These are phyloP conservation scores for Aspergillus sclerotioniger DNA, from an alignment of 495 filamentous ascomycete species.

Conservation along the genomic window DNA sequence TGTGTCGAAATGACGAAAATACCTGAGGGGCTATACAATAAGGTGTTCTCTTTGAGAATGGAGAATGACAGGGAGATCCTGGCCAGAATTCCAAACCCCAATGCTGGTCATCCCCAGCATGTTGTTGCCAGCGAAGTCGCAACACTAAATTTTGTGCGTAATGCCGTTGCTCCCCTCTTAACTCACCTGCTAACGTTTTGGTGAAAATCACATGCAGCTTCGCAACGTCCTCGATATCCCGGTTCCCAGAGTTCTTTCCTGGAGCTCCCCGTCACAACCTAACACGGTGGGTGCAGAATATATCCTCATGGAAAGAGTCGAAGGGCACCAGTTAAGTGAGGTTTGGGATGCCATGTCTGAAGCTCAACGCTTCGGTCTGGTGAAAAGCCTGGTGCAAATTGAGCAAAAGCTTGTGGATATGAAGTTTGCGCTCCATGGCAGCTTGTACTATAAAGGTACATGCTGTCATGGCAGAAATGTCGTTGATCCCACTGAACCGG, in stretches of 20 bases:
- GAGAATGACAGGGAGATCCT: constrained; percentile 8
- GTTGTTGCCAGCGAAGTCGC: constrained; percentile 40
- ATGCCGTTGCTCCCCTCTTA: background rate
- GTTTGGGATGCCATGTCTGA: constrained; percentile 18
- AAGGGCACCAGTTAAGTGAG: constrained; percentile 14
- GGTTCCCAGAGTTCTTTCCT: constrained; percentile 12
- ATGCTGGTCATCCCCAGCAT: constrained; percentile 28
- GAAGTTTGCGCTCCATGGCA: constrained; percentile 8
- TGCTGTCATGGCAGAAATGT: constrained; percentile 5
- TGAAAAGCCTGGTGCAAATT: constrained; percentile 14
- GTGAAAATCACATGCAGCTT: background rate
- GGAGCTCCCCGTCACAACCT: constrained; percentile 8
- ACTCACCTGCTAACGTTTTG: background rate
- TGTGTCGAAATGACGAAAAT: constrained; percentile 15
- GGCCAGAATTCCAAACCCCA: constrained; percentile 34
- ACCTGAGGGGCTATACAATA: constrained; percentile 38
- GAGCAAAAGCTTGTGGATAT: constrained; percentile 5
- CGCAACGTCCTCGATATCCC: constrained; percentile 16
- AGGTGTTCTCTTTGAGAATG: constrained; percentile 26
- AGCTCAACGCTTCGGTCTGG: constrained; percentile 13
- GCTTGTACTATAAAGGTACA: constrained; percentile 15
- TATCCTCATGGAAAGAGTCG: constrained; percentile 36
- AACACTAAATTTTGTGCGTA: constrained; percentile 33
- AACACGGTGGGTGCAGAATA: constrained; percentile 35
- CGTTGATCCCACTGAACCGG: background rate